Conservation (phyloP, 805 yeast species). For the Yarrowia sp. region DNA sequence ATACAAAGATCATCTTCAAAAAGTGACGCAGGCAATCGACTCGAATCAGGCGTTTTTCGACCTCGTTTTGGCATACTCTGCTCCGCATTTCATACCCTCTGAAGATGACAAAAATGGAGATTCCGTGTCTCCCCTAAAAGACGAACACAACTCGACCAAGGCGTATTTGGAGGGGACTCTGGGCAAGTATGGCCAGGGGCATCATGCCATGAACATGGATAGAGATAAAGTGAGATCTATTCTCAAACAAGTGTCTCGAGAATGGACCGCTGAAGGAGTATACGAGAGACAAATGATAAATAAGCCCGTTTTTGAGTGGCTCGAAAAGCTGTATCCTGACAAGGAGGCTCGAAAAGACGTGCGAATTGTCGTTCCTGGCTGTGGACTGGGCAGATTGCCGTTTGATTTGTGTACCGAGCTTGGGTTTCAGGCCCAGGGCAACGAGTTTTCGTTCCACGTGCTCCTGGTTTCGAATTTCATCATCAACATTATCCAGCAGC, state of each 20-base stretch:
- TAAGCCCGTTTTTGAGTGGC: constrained; percentile 57
- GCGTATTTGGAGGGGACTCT: constrained; percentile 16
- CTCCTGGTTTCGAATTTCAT: constrained; percentile 57
- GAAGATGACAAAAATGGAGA: constrained; percentile 15
- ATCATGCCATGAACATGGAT: constrained; percentile 53
- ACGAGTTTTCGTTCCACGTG: constrained; percentile 86
- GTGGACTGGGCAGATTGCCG: constrained; percentile 85
- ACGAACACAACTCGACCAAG: constrained; percentile 14
- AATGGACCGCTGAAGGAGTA: constrained; percentile 69
- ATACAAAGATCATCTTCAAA: constrained; percentile 10
- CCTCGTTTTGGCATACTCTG: constrained; percentile 20
- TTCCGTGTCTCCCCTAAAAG: background rate
- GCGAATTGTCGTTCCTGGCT: constrained; percentile 78
- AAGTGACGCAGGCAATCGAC: constrained; percentile 17
- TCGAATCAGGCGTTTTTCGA: constrained; percentile 28
- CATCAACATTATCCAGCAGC: constrained; percentile 43
- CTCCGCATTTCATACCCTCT: constrained; percentile 14
- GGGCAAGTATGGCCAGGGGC: background rate
- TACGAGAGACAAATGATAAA: constrained; percentile 64
- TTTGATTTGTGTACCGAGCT: constrained; percentile 60
- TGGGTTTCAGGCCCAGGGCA: constrained; percentile 66
- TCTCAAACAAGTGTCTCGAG: constrained; percentile 74
- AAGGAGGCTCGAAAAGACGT: constrained; percentile 43
- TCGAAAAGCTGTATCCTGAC: constrained; percentile 51
- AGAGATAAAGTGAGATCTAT: constrained; percentile 64